These are phyloP conservation scores for Quercus variabilis DNA, from an alignment of 306 rosid species.

Conservation along the genomic window DNA sequence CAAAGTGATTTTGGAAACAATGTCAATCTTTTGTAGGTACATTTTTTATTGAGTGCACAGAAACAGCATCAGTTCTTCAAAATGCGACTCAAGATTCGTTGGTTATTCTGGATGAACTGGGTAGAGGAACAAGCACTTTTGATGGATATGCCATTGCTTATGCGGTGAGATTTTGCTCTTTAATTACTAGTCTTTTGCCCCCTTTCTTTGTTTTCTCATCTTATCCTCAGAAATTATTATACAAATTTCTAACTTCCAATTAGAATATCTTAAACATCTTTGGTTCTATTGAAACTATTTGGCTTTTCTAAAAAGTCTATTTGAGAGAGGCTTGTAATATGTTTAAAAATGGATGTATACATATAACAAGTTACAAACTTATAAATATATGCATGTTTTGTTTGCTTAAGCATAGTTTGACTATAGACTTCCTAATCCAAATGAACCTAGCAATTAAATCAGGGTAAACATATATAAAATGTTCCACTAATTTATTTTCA, in stretches of 20 bases:
- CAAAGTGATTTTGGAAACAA: too few relatives aligned
- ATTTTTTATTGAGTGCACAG: slow-evolving; percentile 90
- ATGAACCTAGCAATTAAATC: too few relatives aligned
- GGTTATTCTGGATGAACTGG: slow-evolving; percentile 91
- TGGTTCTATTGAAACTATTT: too few relatives aligned
- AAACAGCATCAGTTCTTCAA: slow-evolving; percentile 89
- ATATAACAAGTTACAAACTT: not conserved
- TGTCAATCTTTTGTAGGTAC: slow-evolving; percentile 56
- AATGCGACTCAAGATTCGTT: slow-evolving; percentile 87
- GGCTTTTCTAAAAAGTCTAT: too few relatives aligned
- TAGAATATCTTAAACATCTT: too few relatives aligned
- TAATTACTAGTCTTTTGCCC: not conserved
- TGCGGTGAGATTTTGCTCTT: slow-evolving; percentile 54
- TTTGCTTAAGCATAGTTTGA: not conserved
- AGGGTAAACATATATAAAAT: too few relatives aligned
- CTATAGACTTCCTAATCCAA: not conserved
- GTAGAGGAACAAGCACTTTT: slow-evolving; percentile 97
- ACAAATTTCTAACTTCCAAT: not conserved
- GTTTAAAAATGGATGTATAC: too few relatives aligned
- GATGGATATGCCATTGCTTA: slow-evolving; percentile 99
- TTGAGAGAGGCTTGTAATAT: too few relatives aligned
- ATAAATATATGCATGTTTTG: not conserved
- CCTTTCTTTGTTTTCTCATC: not conserved
- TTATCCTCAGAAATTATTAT: not conserved
- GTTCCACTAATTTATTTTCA: too few relatives aligned